phyloP scores from a whole-genome alignment of 441 rosid species.

The Metrosideros polymorpha region DNA sequence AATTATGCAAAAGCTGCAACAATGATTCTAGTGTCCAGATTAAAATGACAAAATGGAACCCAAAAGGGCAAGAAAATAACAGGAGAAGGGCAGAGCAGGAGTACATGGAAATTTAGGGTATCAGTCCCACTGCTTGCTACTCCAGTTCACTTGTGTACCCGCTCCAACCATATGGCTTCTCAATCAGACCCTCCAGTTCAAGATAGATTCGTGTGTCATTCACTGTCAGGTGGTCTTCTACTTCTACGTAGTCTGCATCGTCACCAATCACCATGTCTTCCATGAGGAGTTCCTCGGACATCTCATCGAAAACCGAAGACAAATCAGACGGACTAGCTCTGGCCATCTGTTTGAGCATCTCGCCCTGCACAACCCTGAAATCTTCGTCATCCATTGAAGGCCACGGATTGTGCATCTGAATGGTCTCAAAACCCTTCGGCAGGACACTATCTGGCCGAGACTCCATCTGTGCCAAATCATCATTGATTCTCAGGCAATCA shows the following conservation, averaged over 20 bases:
- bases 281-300: conserved; percentile 24
- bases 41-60: neutral
- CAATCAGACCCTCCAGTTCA: conserved; percentile 47
- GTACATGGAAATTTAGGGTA: neutral
- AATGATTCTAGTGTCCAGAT: neutral
- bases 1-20: neutral
- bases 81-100: neutral
- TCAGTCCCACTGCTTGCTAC: conserved; percentile 11
- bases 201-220: conserved; percentile 32
- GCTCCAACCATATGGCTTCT: conserved; percentile 24
- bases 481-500: neutral
- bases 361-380: neutral
- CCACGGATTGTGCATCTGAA: neutral
- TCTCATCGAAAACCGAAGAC: conserved; percentile 10
- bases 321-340: neutral
- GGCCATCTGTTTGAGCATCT: neutral
- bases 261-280: conserved; percentile 7
- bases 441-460: neutral
- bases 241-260: neutral
- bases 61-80: neutral
- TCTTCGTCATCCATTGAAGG: neutral
- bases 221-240: conserved; percentile 5
- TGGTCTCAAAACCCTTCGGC: neutral
- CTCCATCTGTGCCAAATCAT: neutral
- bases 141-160: conserved; percentile 15